Evolutionary conservation across 352 stramenopile species (phyloP).

Genomic region (Thraustochytrium sp.): DNA sequence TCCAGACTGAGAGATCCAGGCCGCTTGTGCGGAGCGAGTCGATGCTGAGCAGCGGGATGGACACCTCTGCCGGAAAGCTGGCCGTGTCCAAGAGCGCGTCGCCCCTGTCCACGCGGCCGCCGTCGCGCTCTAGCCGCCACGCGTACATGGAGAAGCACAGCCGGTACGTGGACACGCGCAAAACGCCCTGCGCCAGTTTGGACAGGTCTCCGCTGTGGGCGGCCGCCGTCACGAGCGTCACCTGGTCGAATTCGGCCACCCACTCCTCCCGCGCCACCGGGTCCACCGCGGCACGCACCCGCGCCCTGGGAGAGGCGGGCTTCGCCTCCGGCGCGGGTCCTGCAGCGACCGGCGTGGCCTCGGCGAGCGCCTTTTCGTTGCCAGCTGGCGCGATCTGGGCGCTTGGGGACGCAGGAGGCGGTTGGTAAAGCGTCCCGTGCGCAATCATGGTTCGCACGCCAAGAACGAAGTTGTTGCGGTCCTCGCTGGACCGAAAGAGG

Average conservation of each 20-base stretch:
- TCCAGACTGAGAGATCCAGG: background rate
- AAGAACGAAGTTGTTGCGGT: background rate
- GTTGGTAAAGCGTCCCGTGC: background rate
- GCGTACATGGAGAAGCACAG: constrained; percentile 4
- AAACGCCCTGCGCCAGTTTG: background rate
- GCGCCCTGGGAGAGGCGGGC: background rate
- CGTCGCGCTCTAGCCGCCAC: background rate
- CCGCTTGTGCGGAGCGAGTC: background rate
- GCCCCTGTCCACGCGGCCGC: background rate
- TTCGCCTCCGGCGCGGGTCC: no score
- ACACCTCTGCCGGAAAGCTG: background rate
- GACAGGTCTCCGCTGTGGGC: background rate
- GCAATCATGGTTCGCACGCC: background rate
- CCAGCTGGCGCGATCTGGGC: no score
- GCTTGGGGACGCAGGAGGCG: no score
- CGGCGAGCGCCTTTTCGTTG: no score
- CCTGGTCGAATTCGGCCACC: constrained; percentile 1
- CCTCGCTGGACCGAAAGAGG: constrained; percentile 3
- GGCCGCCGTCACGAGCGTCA: background rate
- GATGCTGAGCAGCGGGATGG: background rate
- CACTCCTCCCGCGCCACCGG: background rate
- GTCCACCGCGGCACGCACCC: background rate
- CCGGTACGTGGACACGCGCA: constrained; percentile 8
- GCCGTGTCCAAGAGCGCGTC: background rate
- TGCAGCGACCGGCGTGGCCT: no score